Base-by-base conservation (phyloP, 257 asterid species). In the Echium plantagineum region DNA sequence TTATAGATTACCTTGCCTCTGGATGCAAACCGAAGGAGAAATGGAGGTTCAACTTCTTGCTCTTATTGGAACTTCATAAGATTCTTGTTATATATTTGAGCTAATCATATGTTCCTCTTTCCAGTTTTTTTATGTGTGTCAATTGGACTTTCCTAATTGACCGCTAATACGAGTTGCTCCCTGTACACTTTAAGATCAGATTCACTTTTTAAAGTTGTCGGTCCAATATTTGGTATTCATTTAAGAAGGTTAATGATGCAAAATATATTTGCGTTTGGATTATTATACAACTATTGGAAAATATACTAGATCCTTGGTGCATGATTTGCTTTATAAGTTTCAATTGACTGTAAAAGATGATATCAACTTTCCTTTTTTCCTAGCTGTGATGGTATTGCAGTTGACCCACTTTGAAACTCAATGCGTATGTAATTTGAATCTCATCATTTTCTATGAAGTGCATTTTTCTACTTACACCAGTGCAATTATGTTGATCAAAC, bases 11-110 rank as follows among this genome's bases (percentile, higher is more conserved):
- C 76, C 94, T 91, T 68, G 87, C 90, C 77, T 89, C 95, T 49
- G 98, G 98, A 51, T 93, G 98, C 94, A 93, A 93, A 75, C 69
- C 95, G 24, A 86, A 91, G 87, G 94, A 86, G 66, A 80, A 93
- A 12, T 89, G 97, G 97, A 93, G 98, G 97, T 93, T 70, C 69
- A 70, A 72, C 62, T 78, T 82, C 81, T 76, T 70, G 70, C 80
- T 75, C 65, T 81, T 68, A 62, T 78, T 74, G 75, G 79, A 71
- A 66, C 79, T 63, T 67, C 6, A 16, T 6, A n/a, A 47, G 48
- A 63, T 69, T 69, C 66, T 61, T 63, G 69, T 69, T 66, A 68
- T 71, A 67, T 64, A 28, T 48, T 20, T 26, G 52, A 24, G 48
- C 21, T 10, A 48, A 19, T 6, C 57, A 28, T 32, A 21, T 5